These are phyloP conservation scores for Selaginella tamariscina DNA, from an alignment of 75 land plant genomes.

Conservation along the genomic window DNA sequence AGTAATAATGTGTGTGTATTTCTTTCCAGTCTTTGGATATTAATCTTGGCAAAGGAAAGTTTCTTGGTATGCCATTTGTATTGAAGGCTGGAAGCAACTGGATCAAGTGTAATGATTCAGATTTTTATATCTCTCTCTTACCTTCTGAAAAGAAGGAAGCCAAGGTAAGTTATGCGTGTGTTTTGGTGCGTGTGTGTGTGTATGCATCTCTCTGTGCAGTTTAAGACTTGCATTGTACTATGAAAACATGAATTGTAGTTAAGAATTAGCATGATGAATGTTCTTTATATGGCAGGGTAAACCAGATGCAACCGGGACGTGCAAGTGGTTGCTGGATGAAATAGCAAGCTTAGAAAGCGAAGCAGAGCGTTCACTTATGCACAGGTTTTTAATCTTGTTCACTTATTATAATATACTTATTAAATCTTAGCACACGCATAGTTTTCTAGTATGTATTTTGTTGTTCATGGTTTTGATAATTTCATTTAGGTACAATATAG, in stretches of 20 bases:
- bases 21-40: constrained; percentile 45
- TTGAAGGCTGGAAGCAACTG: constrained; percentile 52
- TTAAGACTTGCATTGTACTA: background rate
- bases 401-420: no score
- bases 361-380: constrained; percentile 95
- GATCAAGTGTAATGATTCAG: constrained; percentile 77
- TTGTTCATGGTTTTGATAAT: background rate
- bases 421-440: no score
- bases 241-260: constrained; percentile 3
- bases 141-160: constrained; percentile 21
- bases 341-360: constrained; percentile 81
- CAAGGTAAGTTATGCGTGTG: constrained; percentile 51
- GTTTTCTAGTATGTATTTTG: no score
- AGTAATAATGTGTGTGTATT: background rate
- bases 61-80: constrained; percentile 82
- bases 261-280: background rate
- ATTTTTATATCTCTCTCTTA: constrained; percentile 59
- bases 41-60: constrained; percentile 38
- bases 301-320: constrained; percentile 77
- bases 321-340: constrained; percentile 55
- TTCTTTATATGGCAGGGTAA: constrained; percentile 29
- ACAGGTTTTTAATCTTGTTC: constrained; percentile 40
- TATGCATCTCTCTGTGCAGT: no score
- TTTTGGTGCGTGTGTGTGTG: no score
- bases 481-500: constrained; percentile 67